Evolutionary conservation across 768 basidiomycete species (phyloP).

Genomic region (Termitomyces sp.): DNA sequence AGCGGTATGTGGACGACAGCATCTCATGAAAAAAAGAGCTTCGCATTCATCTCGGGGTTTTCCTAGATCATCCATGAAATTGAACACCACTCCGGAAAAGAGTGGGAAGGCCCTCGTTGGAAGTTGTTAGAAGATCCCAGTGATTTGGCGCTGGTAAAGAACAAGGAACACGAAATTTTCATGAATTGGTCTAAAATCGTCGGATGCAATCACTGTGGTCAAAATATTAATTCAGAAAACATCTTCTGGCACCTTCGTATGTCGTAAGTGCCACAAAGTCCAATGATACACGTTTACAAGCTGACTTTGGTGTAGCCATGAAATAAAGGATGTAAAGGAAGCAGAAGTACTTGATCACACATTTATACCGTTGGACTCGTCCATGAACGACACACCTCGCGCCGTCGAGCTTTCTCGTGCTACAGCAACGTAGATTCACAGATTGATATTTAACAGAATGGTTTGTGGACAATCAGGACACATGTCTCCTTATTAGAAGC

Average conservation of each 20-base stretch:
- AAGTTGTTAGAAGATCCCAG: background rate
- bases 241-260: background rate
- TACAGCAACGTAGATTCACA: background rate
- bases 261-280: background rate
- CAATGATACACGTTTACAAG: background rate
- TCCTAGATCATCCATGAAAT: background rate
- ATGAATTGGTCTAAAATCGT: too few species aligned
- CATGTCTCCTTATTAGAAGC: too few species aligned
- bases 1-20: slow-evolving; percentile 19
- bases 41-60: background rate
- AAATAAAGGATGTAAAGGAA: background rate
- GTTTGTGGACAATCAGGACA: too few species aligned
- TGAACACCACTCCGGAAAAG: background rate
- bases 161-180: too few species aligned
- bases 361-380: background rate
- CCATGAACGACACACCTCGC: background rate
- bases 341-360: background rate
- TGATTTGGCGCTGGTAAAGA: background rate
- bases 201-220: background rate
- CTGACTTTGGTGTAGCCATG: background rate
- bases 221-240: background rate
- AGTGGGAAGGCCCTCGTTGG: background rate
- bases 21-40: background rate
- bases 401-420: background rate
- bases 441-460: background rate